phyloP scores from a whole-genome alignment of 2,329 filamentous ascomycete genomes.

The Botrytis cinerea region DNA sequence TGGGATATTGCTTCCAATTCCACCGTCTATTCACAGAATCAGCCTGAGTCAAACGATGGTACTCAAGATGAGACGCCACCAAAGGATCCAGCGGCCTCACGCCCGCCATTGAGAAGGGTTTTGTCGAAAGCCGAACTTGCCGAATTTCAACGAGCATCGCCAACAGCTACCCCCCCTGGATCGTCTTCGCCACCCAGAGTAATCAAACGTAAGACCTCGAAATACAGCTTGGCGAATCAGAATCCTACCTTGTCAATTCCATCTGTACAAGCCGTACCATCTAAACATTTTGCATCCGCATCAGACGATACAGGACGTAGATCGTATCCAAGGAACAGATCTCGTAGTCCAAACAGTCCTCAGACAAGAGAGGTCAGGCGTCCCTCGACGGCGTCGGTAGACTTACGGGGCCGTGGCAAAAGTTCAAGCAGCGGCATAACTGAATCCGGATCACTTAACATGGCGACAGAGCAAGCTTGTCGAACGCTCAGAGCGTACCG shows the following conservation, averaged over 20 bases:
- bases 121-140: conserved; percentile 85
- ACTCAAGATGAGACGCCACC: conserved; percentile 39
- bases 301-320: conserved; percentile 38
- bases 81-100: conserved; percentile 55
- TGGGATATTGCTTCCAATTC: conserved; percentile 49
- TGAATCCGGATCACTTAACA: conserved; percentile 57
- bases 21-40: conserved; percentile 31
- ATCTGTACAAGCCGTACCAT: conserved; percentile 32
- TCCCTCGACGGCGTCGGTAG: conserved; percentile 56
- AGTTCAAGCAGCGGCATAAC: conserved; percentile 47
- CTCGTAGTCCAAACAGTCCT: conserved; percentile 36
- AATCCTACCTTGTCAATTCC: conserved; percentile 49
- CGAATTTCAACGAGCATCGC: conserved; percentile 65
- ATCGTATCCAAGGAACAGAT: conserved; percentile 34
- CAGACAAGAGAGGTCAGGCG: conserved; percentile 45
- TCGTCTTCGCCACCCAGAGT: conserved; percentile 58
- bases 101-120: conserved; percentile 79
- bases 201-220: conserved; percentile 56
- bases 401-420: conserved; percentile 51
- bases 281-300: conserved; percentile 37
- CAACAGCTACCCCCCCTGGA: conserved; percentile 44
- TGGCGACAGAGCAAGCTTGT: conserved; percentile 65
- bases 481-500: conserved; percentile 63
- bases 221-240: conserved; percentile 51
- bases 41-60: conserved; percentile 26